phyloP scores from a whole-genome alignment of 2,329 filamentous ascomycete species.

The Rhynchosporium graminicola region DNA sequence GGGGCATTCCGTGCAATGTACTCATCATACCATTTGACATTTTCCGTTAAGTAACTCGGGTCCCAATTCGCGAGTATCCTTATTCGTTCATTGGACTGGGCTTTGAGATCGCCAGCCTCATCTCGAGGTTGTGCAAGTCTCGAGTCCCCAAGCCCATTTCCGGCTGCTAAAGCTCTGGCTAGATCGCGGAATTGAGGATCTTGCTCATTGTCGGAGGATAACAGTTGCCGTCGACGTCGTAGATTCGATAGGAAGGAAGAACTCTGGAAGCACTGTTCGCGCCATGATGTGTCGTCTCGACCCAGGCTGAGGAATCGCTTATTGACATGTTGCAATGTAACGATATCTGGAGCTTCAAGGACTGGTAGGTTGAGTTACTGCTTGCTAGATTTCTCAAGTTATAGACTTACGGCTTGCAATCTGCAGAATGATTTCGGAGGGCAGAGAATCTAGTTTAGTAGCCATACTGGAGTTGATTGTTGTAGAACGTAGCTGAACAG shows the following conservation, averaged over 20 bases:
- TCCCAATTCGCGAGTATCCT: slow-evolving; percentile 81
- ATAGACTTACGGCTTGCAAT: slow-evolving; percentile 33
- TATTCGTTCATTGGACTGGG: slow-evolving; percentile 44
- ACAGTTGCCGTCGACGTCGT: slow-evolving; percentile 51
- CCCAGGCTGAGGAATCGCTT: slow-evolving; percentile 64
- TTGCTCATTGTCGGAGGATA: slow-evolving; percentile 43
- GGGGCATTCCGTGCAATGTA: slow-evolving; percentile 81
- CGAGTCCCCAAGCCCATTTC: slow-evolving; percentile 37
- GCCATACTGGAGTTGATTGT: slow-evolving; percentile 16
- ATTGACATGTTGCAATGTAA: slow-evolving; percentile 69
- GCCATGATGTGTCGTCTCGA: slow-evolving; percentile 78
- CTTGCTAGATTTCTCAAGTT: neutral
- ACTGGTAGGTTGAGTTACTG: slow-evolving; percentile 46
- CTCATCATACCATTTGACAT: slow-evolving; percentile 82
- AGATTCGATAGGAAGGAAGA: slow-evolving; percentile 67
- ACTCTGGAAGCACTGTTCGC: slow-evolving; percentile 68
- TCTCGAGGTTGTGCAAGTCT: slow-evolving; percentile 30
- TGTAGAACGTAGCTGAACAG: neutral
- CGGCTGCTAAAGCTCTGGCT: slow-evolving; percentile 32
- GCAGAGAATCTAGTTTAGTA: slow-evolving; percentile 33
- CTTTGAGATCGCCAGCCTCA: slow-evolving; percentile 33
- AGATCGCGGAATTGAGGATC: slow-evolving; percentile 44
- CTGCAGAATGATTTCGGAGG: slow-evolving; percentile 39
- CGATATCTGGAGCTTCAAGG: slow-evolving; percentile 64
- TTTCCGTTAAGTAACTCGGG: slow-evolving; percentile 70